These are phyloP conservation scores for Malus domestica DNA, from an alignment of 306 rosid genomes.

Conservation along the genomic window ASM211411v1 NC_041801.1:550501-551000, in stretches of 20 bases:
- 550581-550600: background rate
- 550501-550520: background rate
- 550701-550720: background rate
- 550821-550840: background rate
- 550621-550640: no score
- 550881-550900: background rate
- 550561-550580: background rate
- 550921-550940: background rate
- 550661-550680: background rate
- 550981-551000: no score
- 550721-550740: no score
- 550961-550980: background rate
- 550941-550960: background rate
- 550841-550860: background rate
- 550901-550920: background rate
- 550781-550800: slow-evolving; percentile 7
- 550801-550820: background rate
- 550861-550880: background rate
- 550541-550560: background rate
- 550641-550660: no score
- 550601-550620: no score
- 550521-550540: background rate
- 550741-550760: background rate
- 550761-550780: background rate
- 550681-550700: background rate